Percentiles rank a stretch among this genome's conserved stretches.
Conservation (phyloP, 371 early-diverging fungal genomes). For the Mortierella sp. region DNA sequence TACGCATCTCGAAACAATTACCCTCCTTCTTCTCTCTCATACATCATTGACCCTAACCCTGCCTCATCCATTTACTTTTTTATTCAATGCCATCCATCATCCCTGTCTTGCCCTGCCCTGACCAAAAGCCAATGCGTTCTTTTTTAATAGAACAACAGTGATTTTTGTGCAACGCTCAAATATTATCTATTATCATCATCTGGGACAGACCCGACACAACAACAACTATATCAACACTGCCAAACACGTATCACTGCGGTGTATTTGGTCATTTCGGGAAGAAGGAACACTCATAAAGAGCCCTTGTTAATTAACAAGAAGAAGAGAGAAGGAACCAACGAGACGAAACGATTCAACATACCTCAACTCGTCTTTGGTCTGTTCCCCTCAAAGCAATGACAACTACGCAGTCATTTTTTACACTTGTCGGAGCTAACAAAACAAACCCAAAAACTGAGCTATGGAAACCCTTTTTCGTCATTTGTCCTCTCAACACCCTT, state of each 20-base stretch:
- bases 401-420: not conserved
- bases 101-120: no score
- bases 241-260: not conserved
- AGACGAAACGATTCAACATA: not conserved
- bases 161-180: not conserved
- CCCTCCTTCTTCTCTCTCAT: not conserved
- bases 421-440: not conserved
- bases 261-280: not conserved
- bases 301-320: not conserved
- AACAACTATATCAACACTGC: not conserved
- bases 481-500: not conserved
- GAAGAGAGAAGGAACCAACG: not conserved
- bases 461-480: not conserved
- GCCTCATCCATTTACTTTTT: no score
- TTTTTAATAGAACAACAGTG: not conserved
- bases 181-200: not conserved
- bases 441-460: not conserved
- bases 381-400: not conserved
- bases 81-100: no score
- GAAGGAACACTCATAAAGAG: not conserved
- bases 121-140: no score
- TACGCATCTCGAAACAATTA: not conserved
- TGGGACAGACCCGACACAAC: not conserved
- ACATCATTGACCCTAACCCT: not conserved
- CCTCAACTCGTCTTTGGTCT: not conserved